Evolutionary conservation across 139 green algal species (phyloP).

Genomic region (Coelastrella sp.): DNA sequence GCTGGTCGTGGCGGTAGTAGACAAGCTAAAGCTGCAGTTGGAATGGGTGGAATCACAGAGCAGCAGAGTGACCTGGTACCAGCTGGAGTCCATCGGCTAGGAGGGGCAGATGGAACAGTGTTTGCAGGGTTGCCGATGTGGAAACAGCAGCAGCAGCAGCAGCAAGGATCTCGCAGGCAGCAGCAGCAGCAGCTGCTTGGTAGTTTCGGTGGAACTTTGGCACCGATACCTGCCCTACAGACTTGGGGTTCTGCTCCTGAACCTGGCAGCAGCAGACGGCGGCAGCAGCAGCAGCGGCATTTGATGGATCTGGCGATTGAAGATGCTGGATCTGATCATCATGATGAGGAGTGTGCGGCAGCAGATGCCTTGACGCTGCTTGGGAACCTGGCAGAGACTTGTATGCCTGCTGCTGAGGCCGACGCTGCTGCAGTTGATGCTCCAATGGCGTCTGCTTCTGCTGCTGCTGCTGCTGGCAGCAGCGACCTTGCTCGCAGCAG

Average conservation of each 20-base stretch:
- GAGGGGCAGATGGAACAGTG: no score
- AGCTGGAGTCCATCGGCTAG: no score
- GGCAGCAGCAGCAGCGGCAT: conserved; percentile 30
- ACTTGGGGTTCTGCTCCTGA: background rate
- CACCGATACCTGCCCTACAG: no score
- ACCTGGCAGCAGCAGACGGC: conserved; percentile 19
- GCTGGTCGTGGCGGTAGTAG: background rate
- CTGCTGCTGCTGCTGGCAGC: background rate
- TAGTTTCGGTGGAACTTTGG: no score
- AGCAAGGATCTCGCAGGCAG: background rate
- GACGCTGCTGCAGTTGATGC: conserved; percentile 6
- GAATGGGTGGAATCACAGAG: background rate
- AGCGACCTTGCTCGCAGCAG: no score
- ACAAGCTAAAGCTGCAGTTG: no score
- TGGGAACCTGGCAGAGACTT: background rate
- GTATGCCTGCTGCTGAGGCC: background rate
- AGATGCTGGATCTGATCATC: conserved; percentile 27
- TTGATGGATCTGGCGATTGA: background rate
- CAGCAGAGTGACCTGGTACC: background rate
- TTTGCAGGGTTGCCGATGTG: background rate
- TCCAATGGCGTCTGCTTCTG: background rate
- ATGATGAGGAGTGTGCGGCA: conserved; percentile 31
- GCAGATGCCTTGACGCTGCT: conserved; percentile 31
- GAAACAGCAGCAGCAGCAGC: conserved; percentile 22
- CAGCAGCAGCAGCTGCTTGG: conserved; percentile 9